A percentile compares a stretch with the other conserved stretches of the same genome.
phyloP scores from a whole-genome alignment of 257 asterid species.

The Fraxinus anomala region DNA sequence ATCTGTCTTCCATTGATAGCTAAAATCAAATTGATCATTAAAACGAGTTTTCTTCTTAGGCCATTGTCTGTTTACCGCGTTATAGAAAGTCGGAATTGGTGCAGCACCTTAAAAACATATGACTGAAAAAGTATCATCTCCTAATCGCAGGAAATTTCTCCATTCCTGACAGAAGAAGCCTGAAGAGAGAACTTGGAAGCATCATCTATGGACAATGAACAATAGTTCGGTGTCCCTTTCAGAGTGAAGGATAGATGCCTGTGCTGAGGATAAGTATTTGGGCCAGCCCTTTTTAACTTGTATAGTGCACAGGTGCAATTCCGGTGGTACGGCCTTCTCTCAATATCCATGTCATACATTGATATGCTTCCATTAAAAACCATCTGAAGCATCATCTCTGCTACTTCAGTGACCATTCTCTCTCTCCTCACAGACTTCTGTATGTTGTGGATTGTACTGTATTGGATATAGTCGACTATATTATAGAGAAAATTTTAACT shows the following conservation, averaged over 20 bases:
- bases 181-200: background rate
- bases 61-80: no score
- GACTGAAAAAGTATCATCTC: background rate
- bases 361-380: slow-evolving; percentile 33
- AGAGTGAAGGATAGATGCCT: slow-evolving; percentile 21
- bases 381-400: slow-evolving; percentile 11
- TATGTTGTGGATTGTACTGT: background rate
- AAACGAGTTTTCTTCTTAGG: no score
- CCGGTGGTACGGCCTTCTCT: slow-evolving; percentile 35
- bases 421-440: background rate
- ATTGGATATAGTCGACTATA: no score
- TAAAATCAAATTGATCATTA: background rate
- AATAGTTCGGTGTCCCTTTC: background rate
- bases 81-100: background rate
- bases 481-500: background rate
- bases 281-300: slow-evolving; percentile 9
- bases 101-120: background rate
- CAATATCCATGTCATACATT: slow-evolving; percentile 13
- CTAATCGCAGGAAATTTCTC: background rate
- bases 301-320: slow-evolving; percentile 41
- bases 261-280: background rate
- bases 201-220: background rate
- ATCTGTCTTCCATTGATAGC: background rate
- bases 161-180: background rate
- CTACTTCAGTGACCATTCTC: slow-evolving; percentile 23